phyloP scores from a whole-genome alignment of 768 basidiomycete genomes.

The Lanmaoa rubissima region DNA sequence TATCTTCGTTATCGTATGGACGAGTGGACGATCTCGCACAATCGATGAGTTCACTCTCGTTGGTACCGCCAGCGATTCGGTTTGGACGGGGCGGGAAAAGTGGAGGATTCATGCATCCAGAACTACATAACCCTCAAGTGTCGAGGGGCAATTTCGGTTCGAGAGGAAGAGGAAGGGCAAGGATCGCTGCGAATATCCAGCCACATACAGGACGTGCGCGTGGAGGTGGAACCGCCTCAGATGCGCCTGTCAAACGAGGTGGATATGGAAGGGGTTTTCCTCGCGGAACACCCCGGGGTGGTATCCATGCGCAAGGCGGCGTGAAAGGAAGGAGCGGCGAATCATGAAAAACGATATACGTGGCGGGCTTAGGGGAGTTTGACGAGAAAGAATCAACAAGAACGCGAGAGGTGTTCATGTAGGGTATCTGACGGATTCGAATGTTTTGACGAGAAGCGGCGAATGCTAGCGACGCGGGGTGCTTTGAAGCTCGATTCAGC shows the following conservation, averaged over 20 bases:
- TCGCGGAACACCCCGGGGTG: constrained; percentile 19
- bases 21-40: constrained; percentile 48
- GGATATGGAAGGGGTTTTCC: constrained; percentile 9
- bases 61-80: constrained; percentile 66
- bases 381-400: background rate
- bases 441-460: background rate
- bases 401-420: background rate
- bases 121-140: constrained; percentile 33
- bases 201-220: constrained; percentile 12
- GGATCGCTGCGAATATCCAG: constrained; percentile 25
- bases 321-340: constrained; percentile 13
- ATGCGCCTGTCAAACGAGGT: background rate
- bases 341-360: constrained; percentile 1
- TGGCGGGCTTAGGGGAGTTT: background rate
- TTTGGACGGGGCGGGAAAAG: constrained; percentile 71
- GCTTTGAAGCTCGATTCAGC: background rate
- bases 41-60: constrained; percentile 46
- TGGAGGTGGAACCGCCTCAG: constrained; percentile 1
- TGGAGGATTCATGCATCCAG: constrained; percentile 47
- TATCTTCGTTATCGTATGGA: constrained; percentile 17
- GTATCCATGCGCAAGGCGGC: constrained; percentile 1
- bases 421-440: background rate
- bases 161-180: constrained; percentile 32
- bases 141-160: constrained; percentile 26
- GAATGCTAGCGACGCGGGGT: background rate